A percentile compares a stretch with the other conserved stretches of the same genome.
Evolutionary conservation across 2,329 filamentous ascomycete species (phyloP).

Genomic region (Penicillium sp.): DNA sequence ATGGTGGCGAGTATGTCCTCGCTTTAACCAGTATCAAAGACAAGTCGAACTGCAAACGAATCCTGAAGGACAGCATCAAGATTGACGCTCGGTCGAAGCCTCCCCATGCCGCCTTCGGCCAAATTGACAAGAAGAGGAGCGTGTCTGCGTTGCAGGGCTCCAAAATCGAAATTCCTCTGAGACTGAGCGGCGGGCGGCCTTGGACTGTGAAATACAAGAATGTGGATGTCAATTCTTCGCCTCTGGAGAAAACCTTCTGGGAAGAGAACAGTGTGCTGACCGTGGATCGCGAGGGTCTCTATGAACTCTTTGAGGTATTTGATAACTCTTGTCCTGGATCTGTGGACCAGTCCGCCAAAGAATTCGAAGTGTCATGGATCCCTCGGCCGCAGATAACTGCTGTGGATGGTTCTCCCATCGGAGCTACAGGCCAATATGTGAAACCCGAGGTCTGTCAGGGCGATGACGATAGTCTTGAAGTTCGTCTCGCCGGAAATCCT

Average conservation of each 20-base stretch:
- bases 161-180: conserved; percentile 70
- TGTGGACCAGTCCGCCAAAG: conserved; percentile 69
- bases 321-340: conserved; percentile 80
- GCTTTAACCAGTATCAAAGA: conserved; percentile 84
- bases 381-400: conserved; percentile 70
- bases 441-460: conserved; percentile 90
- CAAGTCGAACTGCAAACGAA: conserved; percentile 78
- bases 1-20: conserved; percentile 87
- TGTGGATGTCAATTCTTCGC: conserved; percentile 52
- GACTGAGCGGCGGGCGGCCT: conserved; percentile 78
- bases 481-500: conserved; percentile 73
- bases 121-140: conserved; percentile 74
- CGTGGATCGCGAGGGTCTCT: conserved; percentile 67
- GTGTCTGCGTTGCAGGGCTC: conserved; percentile 75
- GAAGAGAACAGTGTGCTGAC: conserved; percentile 67
- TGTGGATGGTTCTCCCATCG: conserved; percentile 50
- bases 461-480: conserved; percentile 83
- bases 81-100: conserved; percentile 85
- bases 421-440: conserved; percentile 56
- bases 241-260: conserved; percentile 49
- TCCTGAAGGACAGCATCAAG: conserved; percentile 78
- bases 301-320: conserved; percentile 72
- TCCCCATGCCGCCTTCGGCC: conserved; percentile 80
- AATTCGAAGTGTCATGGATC: conserved; percentile 82
- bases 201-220: conserved; percentile 80